Evolutionary conservation across 73 alveolate species (phyloP).

Genomic region (Paramecium sexaurelia): DNA sequence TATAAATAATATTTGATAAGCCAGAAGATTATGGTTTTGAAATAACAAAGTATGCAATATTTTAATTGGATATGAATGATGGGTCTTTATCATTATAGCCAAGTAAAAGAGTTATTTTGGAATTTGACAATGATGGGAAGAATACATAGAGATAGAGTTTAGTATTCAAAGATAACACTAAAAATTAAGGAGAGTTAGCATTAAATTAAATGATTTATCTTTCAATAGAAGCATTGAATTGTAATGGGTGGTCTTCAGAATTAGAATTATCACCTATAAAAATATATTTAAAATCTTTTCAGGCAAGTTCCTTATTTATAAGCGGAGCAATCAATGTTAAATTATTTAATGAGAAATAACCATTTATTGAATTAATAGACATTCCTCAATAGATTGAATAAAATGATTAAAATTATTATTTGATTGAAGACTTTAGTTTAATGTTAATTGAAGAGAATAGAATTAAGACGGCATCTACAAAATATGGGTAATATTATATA

Average conservation of each 20-base stretch:
- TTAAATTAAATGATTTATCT: neutral
- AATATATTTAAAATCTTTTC: neutral
- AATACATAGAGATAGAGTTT: neutral
- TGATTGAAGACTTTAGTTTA: neutral
- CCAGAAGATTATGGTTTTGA: slow-evolving; percentile 47
- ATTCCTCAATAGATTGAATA: neutral
- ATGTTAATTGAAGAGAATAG: neutral
- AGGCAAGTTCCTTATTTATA: neutral
- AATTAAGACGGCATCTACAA: neutral
- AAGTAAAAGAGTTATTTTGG: neutral
- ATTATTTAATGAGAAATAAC: neutral
- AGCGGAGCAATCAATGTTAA: neutral
- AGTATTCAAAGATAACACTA: neutral
- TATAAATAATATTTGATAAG: neutral
- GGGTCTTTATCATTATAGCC: neutral
- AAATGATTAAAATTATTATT: neutral
- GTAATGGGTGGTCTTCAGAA: slow-evolving; percentile 29
- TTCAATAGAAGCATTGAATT: slow-evolving; percentile 8
- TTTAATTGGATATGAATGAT: neutral
- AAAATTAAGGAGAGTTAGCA: neutral
- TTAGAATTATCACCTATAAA: neutral
- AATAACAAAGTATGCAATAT: neutral
- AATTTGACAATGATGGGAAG: neutral
- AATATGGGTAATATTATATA: neutral
- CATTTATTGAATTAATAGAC: neutral